phyloP scores from a whole-genome alignment of 352 stramenopile genomes.

The Phytopythium oedochilum region DNA sequence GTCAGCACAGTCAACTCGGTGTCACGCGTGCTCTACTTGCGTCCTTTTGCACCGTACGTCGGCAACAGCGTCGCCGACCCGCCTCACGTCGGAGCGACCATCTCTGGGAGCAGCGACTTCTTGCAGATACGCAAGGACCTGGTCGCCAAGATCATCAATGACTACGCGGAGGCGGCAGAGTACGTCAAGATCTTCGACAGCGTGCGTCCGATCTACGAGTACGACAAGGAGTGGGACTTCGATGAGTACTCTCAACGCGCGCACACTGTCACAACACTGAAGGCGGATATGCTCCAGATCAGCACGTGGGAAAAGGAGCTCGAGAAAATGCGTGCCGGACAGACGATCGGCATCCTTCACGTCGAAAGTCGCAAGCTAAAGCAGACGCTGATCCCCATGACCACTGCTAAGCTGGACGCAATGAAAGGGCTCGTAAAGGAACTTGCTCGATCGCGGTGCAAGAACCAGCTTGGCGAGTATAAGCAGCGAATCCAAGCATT shows the following conservation, averaged over 20 bases:
- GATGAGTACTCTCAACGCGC: slow-evolving; percentile 79
- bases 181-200: slow-evolving; percentile 93
- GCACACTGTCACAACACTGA: slow-evolving; percentile 85
- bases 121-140: slow-evolving; percentile 69
- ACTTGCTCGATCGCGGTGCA: slow-evolving; percentile 83
- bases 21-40: slow-evolving; percentile 85
- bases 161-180: slow-evolving; percentile 85
- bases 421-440: slow-evolving; percentile 93
- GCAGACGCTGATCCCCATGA: slow-evolving; percentile 90
- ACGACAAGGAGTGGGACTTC: slow-evolving; percentile 89
- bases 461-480: slow-evolving; percentile 86
- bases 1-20: slow-evolving; percentile 87
- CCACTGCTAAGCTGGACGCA: slow-evolving; percentile 85
- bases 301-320: slow-evolving; percentile 92
- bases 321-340: slow-evolving; percentile 90
- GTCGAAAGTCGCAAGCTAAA: slow-evolving; percentile 94
- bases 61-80: slow-evolving; percentile 62
- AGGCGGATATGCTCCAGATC: slow-evolving; percentile 90
- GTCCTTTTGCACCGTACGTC: slow-evolving; percentile 80
- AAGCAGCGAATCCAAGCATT: slow-evolving; percentile 87
- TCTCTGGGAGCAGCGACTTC: slow-evolving; percentile 71
- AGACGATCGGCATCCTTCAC: slow-evolving; percentile 90
- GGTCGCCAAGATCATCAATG: slow-evolving; percentile 77
- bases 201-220: slow-evolving; percentile 90
- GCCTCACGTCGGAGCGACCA: slow-evolving; percentile 72